A percentile compares a stretch with the other conserved stretches of the same genome.
Conservation (phyloP, 306 rosid species). For the Luffa acutangula region DNA sequence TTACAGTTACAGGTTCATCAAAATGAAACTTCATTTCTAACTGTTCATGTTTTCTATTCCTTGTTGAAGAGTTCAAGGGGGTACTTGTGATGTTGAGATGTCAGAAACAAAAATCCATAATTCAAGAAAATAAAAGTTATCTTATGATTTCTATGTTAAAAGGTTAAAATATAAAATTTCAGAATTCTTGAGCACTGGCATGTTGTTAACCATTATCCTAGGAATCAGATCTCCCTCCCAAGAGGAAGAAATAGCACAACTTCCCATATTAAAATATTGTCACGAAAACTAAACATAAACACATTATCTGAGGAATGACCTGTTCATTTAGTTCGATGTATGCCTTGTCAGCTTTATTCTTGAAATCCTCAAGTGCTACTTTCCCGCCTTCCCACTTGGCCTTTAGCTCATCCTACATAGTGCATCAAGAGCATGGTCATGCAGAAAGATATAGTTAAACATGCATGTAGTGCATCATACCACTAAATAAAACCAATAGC, state of each 20-base stretch:
- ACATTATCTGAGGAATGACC: slow-evolving; percentile 28
- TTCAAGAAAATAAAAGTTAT: background rate
- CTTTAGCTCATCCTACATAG: slow-evolving; percentile 55
- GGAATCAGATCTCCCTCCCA: background rate
- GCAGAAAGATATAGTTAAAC: background rate
- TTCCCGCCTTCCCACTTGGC: slow-evolving; percentile 64
- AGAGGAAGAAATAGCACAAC: background rate
- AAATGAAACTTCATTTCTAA: background rate
- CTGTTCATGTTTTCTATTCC: background rate
- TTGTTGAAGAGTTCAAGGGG: background rate
- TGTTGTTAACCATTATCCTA: background rate
- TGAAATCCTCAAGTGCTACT: slow-evolving; percentile 37
- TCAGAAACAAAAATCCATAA: background rate
- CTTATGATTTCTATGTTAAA: background rate
- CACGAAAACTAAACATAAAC: background rate
- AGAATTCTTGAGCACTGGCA: background rate
- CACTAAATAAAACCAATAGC: background rate
- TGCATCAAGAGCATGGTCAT: slow-evolving; percentile 8
- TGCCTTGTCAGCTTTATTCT: slow-evolving; percentile 58
- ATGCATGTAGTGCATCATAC: background rate
- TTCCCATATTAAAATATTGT: background rate
- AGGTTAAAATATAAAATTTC: background rate
- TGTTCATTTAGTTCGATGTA: slow-evolving; percentile 79
- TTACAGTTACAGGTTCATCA: background rate
- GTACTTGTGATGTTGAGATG: background rate